Conservation (phyloP, 495 filamentous ascomycete species). For the Aspergillus biplanus region DNA sequence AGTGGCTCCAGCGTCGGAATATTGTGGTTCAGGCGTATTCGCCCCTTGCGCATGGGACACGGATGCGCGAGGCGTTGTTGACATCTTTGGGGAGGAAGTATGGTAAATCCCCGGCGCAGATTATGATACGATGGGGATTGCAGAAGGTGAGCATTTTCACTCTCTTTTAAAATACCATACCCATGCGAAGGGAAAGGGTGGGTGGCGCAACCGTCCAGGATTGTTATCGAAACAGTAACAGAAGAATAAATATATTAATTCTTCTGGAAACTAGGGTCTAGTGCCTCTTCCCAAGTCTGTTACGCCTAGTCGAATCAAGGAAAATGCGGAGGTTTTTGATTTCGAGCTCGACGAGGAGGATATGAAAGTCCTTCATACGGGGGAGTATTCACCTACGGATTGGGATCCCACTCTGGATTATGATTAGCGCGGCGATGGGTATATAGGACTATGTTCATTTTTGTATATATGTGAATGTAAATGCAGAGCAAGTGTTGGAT, state of each 20-base stretch:
- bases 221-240: too few relatives aligned
- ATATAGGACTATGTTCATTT: not conserved
- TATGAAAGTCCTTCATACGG: conserved; percentile 60
- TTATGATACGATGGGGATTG: conserved; percentile 82
- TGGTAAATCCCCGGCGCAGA: conserved; percentile 73
- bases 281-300: conserved; percentile 67
- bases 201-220: too few relatives aligned
- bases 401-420: conserved; percentile 64
- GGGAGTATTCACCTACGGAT: conserved; percentile 59
- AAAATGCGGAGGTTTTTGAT: conserved; percentile 79
- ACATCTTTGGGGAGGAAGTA: conserved; percentile 66
- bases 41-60: conserved; percentile 69
- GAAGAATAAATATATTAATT: too few relatives aligned
- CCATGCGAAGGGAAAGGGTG: not conserved
- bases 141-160: conserved; percentile 57
- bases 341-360: conserved; percentile 72
- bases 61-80: conserved; percentile 64
- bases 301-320: conserved; percentile 59
- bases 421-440: conserved; percentile 32
- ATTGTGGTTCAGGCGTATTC: conserved; percentile 80
- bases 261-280: conserved; percentile 44
- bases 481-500: conserved; percentile 3
- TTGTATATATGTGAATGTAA: not conserved
- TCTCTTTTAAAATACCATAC: not conserved
- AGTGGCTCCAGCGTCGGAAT: conserved; percentile 70